Base-by-base conservation (phyloP, 768 basidiomycete genomes). In the Trametes cubensis region DNA sequence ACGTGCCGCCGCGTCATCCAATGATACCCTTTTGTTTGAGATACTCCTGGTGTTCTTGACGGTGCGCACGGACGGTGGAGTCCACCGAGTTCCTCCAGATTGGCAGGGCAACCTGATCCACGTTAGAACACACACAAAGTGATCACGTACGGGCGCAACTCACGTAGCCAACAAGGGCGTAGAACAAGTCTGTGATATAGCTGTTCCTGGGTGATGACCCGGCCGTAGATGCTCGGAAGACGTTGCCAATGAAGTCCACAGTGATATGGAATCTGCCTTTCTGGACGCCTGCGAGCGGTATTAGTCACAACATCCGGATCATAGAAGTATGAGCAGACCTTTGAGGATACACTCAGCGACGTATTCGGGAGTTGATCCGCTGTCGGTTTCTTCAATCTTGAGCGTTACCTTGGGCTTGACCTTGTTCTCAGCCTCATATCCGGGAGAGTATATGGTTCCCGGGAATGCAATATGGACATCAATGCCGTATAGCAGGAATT, bases 391-490 rank as follows among this genome's bases (percentile, higher is more conserved):
- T 71, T 95, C 95, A 45, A 97, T 87, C 65, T 87, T 85, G 53
- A 81, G 80, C 11, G 85, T 85, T 61, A 96, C 81, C 28, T 78
- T 79, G 0, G 94, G 95, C 68, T 96, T 96, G 8, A 79, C 81
- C 68, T 80, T 82, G 72, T 90, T 86, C 72, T 95, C 94, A 59
- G 84, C 80, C 18, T 88, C 86, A 63, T 79, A 90, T 0, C 94
- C 92, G 0, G 92, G 88, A 0, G 85, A 85, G 65, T 78, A 83
- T 78, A 97, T 95, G 1, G 92, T 92, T 1, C 82, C 82, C 0
- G 95, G 93, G 75, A 92, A 88, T 76, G 86, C 93, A 46, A 92
- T 84, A 65, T 95, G 92, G 6, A 93, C 83, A 54, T 80, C 78
- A 70, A 93, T 90, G 52, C 81, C 83, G 71, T 95, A 94, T 7